Evolutionary conservation across 257 asterid genomes (phyloP).

Genomic region (Apocynum venetum): DNA sequence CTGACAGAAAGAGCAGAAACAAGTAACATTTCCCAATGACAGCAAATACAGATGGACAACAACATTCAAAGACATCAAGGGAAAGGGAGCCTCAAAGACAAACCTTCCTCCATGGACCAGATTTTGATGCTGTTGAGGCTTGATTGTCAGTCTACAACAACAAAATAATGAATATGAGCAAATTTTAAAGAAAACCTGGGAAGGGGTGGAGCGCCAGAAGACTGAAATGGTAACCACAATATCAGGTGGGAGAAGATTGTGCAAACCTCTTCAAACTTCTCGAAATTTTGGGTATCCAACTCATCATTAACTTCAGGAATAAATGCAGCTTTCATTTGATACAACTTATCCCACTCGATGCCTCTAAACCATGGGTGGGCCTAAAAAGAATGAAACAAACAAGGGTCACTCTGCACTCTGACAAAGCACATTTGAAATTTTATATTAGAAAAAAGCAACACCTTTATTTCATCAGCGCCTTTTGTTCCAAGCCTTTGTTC

Average conservation of each 20-base stretch:
- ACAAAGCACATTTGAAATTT: slow-evolving; percentile 11
- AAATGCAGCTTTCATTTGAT: slow-evolving; percentile 92
- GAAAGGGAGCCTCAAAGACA: slow-evolving; percentile 22
- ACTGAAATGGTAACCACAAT: slow-evolving; percentile 7
- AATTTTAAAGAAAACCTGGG: slow-evolving; percentile 8
- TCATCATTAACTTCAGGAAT: slow-evolving; percentile 93
- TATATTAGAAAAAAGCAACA: slow-evolving; percentile 21
- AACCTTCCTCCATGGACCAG: slow-evolving; percentile 99
- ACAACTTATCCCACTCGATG: slow-evolving; percentile 73
- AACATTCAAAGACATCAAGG: neutral
- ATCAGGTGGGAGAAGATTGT: slow-evolving; percentile 13
- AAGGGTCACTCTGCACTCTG: slow-evolving; percentile 8
- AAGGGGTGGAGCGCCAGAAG: neutral
- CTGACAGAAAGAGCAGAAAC: neutral
- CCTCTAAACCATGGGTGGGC: slow-evolving; percentile 94
- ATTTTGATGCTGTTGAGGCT: slow-evolving; percentile 55
- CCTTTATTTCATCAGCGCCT: slow-evolving; percentile 91
- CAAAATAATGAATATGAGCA: slow-evolving; percentile 17
- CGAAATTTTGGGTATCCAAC: slow-evolving; percentile 95
- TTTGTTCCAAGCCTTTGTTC: slow-evolving; percentile 97
- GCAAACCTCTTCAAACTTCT: slow-evolving; percentile 90
- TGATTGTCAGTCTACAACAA: slow-evolving; percentile 65
- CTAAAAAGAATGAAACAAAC: slow-evolving; percentile 40
- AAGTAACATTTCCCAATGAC: neutral
- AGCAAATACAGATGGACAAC: neutral